Conservation (phyloP, 1,139 yeast species). For the Geotrichum citri-aurantii region DNA sequence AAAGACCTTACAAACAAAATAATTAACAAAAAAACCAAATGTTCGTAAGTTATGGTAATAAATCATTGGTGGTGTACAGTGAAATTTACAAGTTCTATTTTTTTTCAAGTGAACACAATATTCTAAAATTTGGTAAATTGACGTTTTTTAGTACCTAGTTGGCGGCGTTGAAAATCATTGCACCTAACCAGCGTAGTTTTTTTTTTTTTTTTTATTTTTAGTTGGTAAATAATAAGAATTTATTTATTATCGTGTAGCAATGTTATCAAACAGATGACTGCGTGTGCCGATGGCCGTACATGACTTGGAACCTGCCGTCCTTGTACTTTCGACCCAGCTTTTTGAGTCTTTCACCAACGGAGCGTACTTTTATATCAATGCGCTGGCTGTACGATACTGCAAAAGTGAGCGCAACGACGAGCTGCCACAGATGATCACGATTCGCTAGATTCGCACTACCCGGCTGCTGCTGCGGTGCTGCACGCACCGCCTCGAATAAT, state of each 20-base stretch:
- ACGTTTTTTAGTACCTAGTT: too few relatives aligned
- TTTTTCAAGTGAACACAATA: too few relatives aligned
- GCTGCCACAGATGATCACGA: constrained; percentile 10
- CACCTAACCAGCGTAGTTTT: not conserved
- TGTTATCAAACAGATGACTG: constrained; percentile 5
- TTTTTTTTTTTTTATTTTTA: not conserved
- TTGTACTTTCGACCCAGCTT: constrained; percentile 16
- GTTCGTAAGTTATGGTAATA: too few relatives aligned
- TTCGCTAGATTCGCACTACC: not conserved
- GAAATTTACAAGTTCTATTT: too few relatives aligned
- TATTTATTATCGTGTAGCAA: too few relatives aligned
- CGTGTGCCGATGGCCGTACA: constrained; percentile 8
- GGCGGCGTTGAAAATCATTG: too few relatives aligned
- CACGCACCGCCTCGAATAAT: constrained; percentile 7
- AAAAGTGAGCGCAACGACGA: constrained; percentile 15
- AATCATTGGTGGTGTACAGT: too few relatives aligned
- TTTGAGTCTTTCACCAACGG: constrained; percentile 11
- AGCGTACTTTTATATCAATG: constrained; percentile 14
- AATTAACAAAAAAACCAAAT: not conserved
- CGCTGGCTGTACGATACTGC: constrained; percentile 18
- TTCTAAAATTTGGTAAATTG: too few relatives aligned
- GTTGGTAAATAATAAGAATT: not conserved
- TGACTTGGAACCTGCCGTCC: constrained; percentile 10
- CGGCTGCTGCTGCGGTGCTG: not conserved
- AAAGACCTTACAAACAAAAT: not conserved